Percentiles rank a stretch among this genome's conserved stretches.
These are phyloP conservation scores for Macrotyloma uniflorum DNA, from an alignment of 306 rosid species.

Conservation along the genomic window DNA sequence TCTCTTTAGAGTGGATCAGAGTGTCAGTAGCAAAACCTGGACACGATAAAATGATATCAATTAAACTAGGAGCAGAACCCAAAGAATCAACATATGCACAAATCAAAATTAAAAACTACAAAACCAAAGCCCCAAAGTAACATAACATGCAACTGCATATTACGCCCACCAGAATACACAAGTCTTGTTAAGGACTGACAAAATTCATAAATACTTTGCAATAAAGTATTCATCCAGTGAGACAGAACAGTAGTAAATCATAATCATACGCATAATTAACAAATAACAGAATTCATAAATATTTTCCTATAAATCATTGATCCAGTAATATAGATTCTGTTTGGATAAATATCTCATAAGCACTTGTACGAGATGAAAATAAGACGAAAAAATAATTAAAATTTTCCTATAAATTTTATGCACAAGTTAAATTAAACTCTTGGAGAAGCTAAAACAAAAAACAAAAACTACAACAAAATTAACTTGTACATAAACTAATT, in stretches of 20 bases:
- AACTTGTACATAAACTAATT: too few species aligned
- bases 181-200: background rate
- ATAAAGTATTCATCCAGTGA: constrained; percentile 8
- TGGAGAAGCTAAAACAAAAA: too few species aligned
- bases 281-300: background rate
- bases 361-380: background rate
- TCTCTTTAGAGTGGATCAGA: constrained; percentile 51
- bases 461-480: too few species aligned
- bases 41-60: constrained; percentile 6
- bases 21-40: constrained; percentile 70
- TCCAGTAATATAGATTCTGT: background rate
- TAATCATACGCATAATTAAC: background rate
- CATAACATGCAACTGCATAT: background rate
- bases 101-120: constrained; percentile 9
- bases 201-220: background rate
- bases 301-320: background rate
- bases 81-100: constrained; percentile 7
- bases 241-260: background rate
- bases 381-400: background rate
- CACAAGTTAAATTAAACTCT: too few species aligned
- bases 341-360: background rate
- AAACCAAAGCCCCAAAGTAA: background rate
- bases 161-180: constrained; percentile 3
- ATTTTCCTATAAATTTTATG: background rate
- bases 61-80: background rate